Conservation (phyloP, 2,329 filamentous ascomycete genomes). For the Didymella arachidicola region DNA sequence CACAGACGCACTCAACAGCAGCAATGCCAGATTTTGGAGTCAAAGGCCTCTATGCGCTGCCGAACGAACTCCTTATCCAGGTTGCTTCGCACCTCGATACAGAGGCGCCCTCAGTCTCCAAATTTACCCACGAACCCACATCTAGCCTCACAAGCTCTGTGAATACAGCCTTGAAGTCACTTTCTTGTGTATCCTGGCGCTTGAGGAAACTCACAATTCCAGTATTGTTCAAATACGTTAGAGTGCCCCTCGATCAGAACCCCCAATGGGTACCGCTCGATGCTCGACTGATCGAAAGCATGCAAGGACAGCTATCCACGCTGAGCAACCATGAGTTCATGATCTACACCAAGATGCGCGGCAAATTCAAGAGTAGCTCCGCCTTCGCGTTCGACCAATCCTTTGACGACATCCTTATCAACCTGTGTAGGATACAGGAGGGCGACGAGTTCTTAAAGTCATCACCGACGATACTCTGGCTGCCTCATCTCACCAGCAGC, state of each 20-base stretch:
- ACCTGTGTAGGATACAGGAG: constrained; percentile 43
- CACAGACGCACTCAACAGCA: neutral
- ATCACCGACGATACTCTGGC: constrained; percentile 36
- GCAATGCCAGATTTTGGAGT: neutral
- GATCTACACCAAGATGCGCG: constrained; percentile 43
- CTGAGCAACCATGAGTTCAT: constrained; percentile 45
- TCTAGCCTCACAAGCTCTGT: constrained; percentile 34
- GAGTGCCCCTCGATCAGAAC: constrained; percentile 37
- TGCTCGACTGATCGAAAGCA: constrained; percentile 43
- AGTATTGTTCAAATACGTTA: constrained; percentile 42
- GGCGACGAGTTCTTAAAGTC: constrained; percentile 41
- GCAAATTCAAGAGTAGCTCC: constrained; percentile 45
- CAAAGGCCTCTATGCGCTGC: constrained; percentile 38
- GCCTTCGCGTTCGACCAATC: constrained; percentile 38
- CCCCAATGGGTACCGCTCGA: constrained; percentile 48
- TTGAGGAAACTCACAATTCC: constrained; percentile 45
- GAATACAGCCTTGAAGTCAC: constrained; percentile 36
- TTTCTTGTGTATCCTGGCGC: constrained; percentile 45
- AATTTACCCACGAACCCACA: constrained; percentile 46
- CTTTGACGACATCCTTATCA: constrained; percentile 46
- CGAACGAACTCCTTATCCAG: constrained; percentile 48
- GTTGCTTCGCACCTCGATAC: constrained; percentile 44
- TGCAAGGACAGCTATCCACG: constrained; percentile 42
- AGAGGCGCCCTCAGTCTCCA: constrained; percentile 42
- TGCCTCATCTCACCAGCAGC: constrained; percentile 40